Evolutionary conservation across 2,329 filamentous ascomycete genomes (phyloP).

Genomic region (Alternaria novae-zelandiae): DNA sequence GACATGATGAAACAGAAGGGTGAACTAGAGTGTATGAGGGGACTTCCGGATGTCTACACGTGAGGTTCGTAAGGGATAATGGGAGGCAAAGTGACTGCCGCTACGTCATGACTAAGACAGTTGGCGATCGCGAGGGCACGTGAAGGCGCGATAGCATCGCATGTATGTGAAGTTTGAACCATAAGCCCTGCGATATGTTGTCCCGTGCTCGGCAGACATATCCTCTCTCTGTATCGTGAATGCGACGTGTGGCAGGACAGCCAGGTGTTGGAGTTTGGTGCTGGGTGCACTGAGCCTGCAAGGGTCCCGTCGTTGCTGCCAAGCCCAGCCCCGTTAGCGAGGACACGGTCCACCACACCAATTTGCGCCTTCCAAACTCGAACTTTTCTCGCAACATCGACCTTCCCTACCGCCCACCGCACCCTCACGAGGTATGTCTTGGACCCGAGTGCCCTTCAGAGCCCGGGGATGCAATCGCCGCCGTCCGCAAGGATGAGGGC

Average conservation of each 20-base stretch:
- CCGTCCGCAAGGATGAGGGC: slow-evolving; percentile 35
- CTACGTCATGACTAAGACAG: slow-evolving; percentile 45
- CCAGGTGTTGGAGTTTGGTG: slow-evolving; percentile 4
- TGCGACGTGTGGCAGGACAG: not conserved
- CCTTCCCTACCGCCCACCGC: slow-evolving; percentile 27
- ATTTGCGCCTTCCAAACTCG: slow-evolving; percentile 26
- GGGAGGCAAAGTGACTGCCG: slow-evolving; percentile 24
- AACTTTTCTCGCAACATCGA: slow-evolving; percentile 33
- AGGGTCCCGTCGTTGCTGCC: slow-evolving; percentile 14
- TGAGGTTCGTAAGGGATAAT: slow-evolving; percentile 4
- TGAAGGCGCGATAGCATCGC: slow-evolving; percentile 16
- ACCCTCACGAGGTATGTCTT: slow-evolving; percentile 48
- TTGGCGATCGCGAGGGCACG: slow-evolving; percentile 30
- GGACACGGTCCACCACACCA: slow-evolving; percentile 27
- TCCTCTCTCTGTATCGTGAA: not conserved
- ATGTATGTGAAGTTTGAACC: not conserved
- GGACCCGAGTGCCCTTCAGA: slow-evolving; percentile 57
- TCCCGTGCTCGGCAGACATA: not conserved
- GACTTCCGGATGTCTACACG: not conserved
- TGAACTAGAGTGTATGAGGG: not conserved
- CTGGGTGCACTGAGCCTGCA: not conserved
- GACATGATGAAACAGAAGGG: slow-evolving; percentile 21
- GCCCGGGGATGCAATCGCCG: slow-evolving; percentile 56
- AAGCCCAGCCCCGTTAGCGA: slow-evolving; percentile 25
- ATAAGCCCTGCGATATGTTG: not conserved